These are phyloP conservation scores for Eucalyptus fibrosa DNA, from an alignment of 345 rosid species.

Conservation along the genomic window DNA sequence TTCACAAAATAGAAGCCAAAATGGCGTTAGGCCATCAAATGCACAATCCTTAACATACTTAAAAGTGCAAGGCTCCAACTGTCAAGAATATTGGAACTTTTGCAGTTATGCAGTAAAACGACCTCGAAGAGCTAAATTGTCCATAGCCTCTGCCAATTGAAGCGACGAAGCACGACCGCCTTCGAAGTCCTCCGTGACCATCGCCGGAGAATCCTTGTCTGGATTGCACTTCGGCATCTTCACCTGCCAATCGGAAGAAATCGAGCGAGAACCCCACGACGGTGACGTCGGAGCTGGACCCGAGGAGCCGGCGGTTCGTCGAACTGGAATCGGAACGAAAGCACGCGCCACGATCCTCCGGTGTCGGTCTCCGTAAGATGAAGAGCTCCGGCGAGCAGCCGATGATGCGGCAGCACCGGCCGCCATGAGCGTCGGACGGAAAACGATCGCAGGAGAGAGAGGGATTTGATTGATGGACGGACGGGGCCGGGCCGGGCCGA, in stretches of 20 bases:
- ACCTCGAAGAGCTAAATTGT: background rate
- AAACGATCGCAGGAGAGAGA: background rate
- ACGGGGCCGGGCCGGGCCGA: background rate
- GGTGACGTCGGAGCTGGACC: rapidly evolving
- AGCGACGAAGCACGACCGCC: background rate
- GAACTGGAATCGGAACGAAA: background rate
- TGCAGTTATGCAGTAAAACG: too few relatives aligned
- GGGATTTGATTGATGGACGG: background rate
- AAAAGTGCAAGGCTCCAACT: too few relatives aligned
- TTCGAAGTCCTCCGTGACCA: background rate
- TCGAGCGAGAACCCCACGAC: background rate
- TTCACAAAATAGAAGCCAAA: too few relatives aligned
- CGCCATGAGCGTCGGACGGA: background rate
- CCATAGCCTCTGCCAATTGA: background rate
- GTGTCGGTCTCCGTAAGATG: background rate
- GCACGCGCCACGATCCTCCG: background rate
- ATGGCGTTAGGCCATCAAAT: too few relatives aligned
- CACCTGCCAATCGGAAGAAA: background rate
- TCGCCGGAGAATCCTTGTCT: background rate
- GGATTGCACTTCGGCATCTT: background rate
- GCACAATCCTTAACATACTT: too few relatives aligned
- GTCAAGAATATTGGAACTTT: too few relatives aligned
- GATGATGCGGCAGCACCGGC: rapidly evolving
- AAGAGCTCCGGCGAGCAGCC: background rate
- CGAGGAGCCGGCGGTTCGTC: too few relatives aligned